phyloP scores from a whole-genome alignment of 768 basidiomycete genomes.

The Phanerochaete carnosa region DNA sequence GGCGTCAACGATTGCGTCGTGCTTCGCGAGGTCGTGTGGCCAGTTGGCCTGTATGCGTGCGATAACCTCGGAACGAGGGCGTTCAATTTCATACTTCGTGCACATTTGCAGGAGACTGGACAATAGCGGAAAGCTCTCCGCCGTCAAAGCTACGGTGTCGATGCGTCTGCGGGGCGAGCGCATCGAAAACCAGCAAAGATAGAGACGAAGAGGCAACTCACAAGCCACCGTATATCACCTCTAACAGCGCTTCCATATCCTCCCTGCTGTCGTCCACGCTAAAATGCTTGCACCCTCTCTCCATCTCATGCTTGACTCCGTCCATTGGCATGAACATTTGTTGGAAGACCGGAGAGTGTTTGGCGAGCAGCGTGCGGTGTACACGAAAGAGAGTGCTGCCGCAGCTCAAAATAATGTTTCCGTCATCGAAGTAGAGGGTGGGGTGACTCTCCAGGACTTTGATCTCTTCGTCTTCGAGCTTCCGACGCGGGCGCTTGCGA shows the following conservation, averaged over 20 bases:
- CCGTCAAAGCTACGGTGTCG: slow-evolving; percentile 16
- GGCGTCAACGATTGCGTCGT: slow-evolving; percentile 1
- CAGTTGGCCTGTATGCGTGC: not conserved
- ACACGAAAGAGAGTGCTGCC: not conserved
- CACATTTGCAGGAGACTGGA: slow-evolving; percentile 10
- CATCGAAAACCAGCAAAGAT: not conserved
- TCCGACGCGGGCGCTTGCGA: not conserved
- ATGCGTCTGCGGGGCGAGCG: slow-evolving; percentile 12
- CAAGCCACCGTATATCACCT: slow-evolving; percentile 14
- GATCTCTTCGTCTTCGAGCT: not conserved
- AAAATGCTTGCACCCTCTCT: slow-evolving; percentile 3
- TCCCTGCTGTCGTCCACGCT: slow-evolving; percentile 9
- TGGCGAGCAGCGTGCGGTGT: not conserved
- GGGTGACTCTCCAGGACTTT: not conserved
- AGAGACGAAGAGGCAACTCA: slow-evolving; percentile 4
- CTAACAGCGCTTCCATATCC: slow-evolving; percentile 13
- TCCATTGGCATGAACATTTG: not conserved
- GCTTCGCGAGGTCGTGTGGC: slow-evolving; percentile 1
- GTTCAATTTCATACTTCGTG: slow-evolving; percentile 10
- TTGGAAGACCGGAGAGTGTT: slow-evolving; percentile 11
- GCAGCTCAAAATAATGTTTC: slow-evolving; percentile 2
- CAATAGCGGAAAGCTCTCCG: slow-evolving; percentile 14
- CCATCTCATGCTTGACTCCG: not conserved
- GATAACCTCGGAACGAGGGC: slow-evolving; percentile 5
- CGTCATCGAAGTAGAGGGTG: slow-evolving; percentile 2